phyloP scores from a whole-genome alignment of 768 basidiomycete genomes.

The Tulasnella sp. region DNA sequence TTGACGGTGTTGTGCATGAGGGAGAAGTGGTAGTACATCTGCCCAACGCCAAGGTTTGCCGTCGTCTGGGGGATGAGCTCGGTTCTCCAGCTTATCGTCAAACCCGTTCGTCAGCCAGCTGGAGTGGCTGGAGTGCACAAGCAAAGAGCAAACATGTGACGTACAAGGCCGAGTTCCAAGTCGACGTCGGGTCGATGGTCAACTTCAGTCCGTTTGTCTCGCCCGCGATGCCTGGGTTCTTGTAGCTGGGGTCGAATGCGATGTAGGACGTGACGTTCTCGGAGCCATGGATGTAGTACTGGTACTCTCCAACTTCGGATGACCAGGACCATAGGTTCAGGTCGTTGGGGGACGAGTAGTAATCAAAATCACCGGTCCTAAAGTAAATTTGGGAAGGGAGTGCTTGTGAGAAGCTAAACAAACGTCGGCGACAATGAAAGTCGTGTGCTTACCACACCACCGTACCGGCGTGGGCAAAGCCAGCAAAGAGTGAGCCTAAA shows the following conservation, averaged over 20 bases:
- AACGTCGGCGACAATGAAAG: slow-evolving; percentile 34
- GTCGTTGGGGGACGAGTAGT: background rate
- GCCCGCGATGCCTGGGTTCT: slow-evolving; percentile 45
- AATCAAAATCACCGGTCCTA: slow-evolving; percentile 7
- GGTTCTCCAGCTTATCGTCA: slow-evolving; percentile 11
- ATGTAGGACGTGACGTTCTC: slow-evolving; percentile 43
- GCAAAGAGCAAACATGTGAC: background rate
- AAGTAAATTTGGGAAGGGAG: background rate
- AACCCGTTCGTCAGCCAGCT: no score
- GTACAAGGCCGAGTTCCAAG: slow-evolving; percentile 7
- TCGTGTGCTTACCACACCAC: slow-evolving; percentile 38
- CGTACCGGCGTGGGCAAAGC: slow-evolving; percentile 36
- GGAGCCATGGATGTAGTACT: slow-evolving; percentile 43
- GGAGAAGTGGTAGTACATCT: slow-evolving; percentile 53
- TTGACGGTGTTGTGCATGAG: slow-evolving; percentile 39
- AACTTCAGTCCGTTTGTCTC: slow-evolving; percentile 42
- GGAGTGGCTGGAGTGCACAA: background rate
- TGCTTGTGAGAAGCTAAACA: slow-evolving; percentile 20
- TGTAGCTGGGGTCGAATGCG: slow-evolving; percentile 38
- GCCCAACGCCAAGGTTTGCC: slow-evolving; percentile 44
- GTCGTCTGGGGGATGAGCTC: slow-evolving; percentile 35
- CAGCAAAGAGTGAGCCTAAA: slow-evolving; percentile 20
- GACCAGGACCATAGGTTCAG: slow-evolving; percentile 41
- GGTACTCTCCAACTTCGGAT: slow-evolving; percentile 30
- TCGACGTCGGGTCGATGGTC: slow-evolving; percentile 30